Percentiles rank a stretch among this genome's conserved stretches.
phyloP scores from a whole-genome alignment of 805 yeast genomes.

The Blastobotrys mokoenaii region DNA sequence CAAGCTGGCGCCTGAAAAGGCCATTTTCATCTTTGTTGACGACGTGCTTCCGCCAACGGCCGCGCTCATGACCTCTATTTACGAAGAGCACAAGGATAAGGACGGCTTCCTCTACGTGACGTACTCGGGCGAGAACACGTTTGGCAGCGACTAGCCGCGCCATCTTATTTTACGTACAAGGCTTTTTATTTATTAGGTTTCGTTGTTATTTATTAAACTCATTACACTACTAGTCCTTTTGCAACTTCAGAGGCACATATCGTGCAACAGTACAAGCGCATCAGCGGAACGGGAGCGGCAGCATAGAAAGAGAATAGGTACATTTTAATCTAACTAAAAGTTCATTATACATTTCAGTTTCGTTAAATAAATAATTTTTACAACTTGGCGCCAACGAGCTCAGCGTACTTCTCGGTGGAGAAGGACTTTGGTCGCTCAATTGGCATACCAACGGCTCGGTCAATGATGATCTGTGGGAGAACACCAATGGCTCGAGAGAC shows the following conservation, averaged over 20 bases:
- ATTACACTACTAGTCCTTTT: no score
- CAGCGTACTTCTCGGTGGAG: slow-evolving; percentile 34
- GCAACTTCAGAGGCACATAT: no score
- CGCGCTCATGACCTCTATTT: slow-evolving; percentile 88
- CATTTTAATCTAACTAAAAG: no score
- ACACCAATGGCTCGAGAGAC: slow-evolving; percentile 78
- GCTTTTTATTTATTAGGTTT: background rate
- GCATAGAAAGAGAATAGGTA: no score
- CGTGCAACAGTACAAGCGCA: no score
- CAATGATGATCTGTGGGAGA: slow-evolving; percentile 70
- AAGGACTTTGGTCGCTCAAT: slow-evolving; percentile 70
- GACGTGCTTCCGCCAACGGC: slow-evolving; percentile 98
- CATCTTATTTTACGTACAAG: background rate
- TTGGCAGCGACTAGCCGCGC: slow-evolving; percentile 43
- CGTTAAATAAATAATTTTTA: background rate
- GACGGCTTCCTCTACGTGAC: slow-evolving; percentile 95
- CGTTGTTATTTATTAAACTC: background rate
- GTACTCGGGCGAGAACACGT: slow-evolving; percentile 96
- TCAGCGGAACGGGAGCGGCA: no score
- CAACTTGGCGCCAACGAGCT: slow-evolving; percentile 15
- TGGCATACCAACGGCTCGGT: slow-evolving; percentile 67
- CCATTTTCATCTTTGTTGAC: slow-evolving; percentile 92
- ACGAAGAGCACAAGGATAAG: slow-evolving; percentile 94
- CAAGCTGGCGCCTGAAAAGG: slow-evolving; percentile 93
- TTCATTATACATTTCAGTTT: no score